Base-by-base conservation (phyloP, 2,329 filamentous ascomycete genomes). In the Cryphonectria japonica region DNA sequence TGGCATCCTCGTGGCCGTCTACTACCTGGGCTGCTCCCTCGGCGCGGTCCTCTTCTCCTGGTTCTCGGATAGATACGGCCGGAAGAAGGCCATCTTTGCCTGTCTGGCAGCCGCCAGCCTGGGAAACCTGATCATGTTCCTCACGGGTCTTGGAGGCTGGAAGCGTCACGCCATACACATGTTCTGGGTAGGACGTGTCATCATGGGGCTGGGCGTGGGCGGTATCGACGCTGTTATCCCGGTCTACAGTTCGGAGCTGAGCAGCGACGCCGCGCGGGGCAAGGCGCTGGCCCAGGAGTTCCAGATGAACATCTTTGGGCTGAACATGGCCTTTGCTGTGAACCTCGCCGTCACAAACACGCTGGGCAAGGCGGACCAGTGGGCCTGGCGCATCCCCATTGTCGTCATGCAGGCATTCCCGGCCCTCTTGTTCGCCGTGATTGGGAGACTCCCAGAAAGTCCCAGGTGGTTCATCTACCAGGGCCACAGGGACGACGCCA, bases 371-470 rank as follows among this genome's bases (percentile, higher is more conserved):
- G 76, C 79, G 9, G 86, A 81, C 74, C 82, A 90, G 75, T 90
- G 88, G 88, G 88, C 88, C 0, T 91, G 88, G 88, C 81, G 88
- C 37, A 82, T 85, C 3, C 88, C 88, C 0, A 90, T 91, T 73
- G 83, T 90, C 32, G 80, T 83, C 50, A 90, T 90, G 88, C 87
- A 90, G 76, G 76, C 85, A 2, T 90, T 88, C 74, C 88, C 88
- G 0, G 73, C 88, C 0, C 71, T 86, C 5, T 80, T 90, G 4
- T 81, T 89, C 76, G 80, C 82, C 2, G 82, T 88, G 72, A 85
- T 89, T 34, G 82, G 81, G 50, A 79, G 80, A 1, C 80, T 91
- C 4, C 88, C 88, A 0, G 88, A 90, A 75, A 86, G 83, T 32
- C 88, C 88, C 0, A 77, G 88, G 8, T 91, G 87, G 87, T 83